Evolutionary conservation across 2,329 filamentous ascomycete genomes (phyloP), one percentile per base, ranked within the genome.

Genomic region (Diaporthe eres): DNA sequence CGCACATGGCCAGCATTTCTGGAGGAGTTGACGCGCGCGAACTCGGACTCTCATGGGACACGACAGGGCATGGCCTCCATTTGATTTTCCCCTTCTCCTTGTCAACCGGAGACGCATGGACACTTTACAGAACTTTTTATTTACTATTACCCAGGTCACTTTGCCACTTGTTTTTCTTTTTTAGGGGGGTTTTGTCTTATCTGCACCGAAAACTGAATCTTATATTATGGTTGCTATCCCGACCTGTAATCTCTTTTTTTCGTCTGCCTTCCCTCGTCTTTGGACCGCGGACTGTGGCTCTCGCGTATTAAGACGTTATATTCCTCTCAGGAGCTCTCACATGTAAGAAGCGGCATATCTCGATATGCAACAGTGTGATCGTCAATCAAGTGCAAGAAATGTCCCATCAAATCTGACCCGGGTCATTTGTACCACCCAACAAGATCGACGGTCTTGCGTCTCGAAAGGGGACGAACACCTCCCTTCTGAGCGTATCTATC

Each of bases 211-310:
- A 77, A 71, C 68, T 76, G 74, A 78, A 76, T 79, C 78, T 77
- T 77, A 78, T 77, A 76, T 77, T 77, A 72, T 74, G 76, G 76
- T 74, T 77, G 76, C 77, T 80, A 70, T 76, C 79, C 78, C 75
- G 58, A 78, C 77, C 78, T 81, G 77, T 81, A 81, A 80, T 81
- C 72, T 76, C 77, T 76, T 78, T 70, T 77, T 78, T 67, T 75
- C 72, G 65, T 72, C 71, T 71, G 42, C 67, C 61, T 71, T 67
- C 72, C 76, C 53, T 74, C 51, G 63, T 75, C 70, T 67, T 61
- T 49, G 71, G 72, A 42, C 65, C 28, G n/a, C 65, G 71, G 72
- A 42, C 65, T 34, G 17, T 73, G 58, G 71, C 61, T 73, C 68
- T 60, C 47, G 60, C 71, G 61, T 73, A 65, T 55, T 9, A 73